Base-by-base conservation (phyloP, 108 stramenopile genomes). In the Stephanodiscus triporus region DNA sequence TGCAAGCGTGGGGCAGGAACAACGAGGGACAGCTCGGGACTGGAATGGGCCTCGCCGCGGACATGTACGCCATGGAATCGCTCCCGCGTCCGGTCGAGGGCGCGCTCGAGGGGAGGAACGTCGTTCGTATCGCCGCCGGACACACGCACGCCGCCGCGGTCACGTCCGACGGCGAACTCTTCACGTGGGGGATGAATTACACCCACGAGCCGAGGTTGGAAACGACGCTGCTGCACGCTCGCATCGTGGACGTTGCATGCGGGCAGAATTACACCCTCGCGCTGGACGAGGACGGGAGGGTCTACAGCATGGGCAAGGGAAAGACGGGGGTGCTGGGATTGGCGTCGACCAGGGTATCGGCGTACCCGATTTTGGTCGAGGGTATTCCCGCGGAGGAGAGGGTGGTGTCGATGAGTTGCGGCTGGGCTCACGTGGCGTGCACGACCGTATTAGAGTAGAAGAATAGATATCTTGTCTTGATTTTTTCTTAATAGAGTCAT, bases 1-100 rank as follows among this genome's bases (percentile, higher is more conserved):
- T 95, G n/a, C 85, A 90, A 72, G 86, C 81, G 4, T 95, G 94
- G 94, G 94, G 94, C 19, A 77, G 90, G 17, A 93, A 93, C 59
- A 87, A 92, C 67, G 91, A 95, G 67, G 94, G 91, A 45, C 94
- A 95, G 72, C 76, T 92, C 9, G 94, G 94, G n/a, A 84, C 86
- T 4, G 94, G 94, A 3, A 88, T 87, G 57, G 91, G 91, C 16
- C 73, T 95, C 72, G 88, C 89, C 19, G 90, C 93, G 8, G 94
- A 95, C 59, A 88, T 93, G 84, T 95, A 95, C 67, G 88, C 94
- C 22, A 95, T 95, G 94, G 87, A 85, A 68, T 76, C 80, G 36
- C 72, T 93, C 22, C 94, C 94, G 6, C 63, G 72, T 49, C 88
- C 89, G 4, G 74, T 95, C 54, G 88, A 89, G 51, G 87, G 86